Evolutionary conservation across 2,329 filamentous ascomycete species (phyloP), one percentile per base, ranked within the genome.

Genomic region (Penicillium griseofulvum): DNA sequence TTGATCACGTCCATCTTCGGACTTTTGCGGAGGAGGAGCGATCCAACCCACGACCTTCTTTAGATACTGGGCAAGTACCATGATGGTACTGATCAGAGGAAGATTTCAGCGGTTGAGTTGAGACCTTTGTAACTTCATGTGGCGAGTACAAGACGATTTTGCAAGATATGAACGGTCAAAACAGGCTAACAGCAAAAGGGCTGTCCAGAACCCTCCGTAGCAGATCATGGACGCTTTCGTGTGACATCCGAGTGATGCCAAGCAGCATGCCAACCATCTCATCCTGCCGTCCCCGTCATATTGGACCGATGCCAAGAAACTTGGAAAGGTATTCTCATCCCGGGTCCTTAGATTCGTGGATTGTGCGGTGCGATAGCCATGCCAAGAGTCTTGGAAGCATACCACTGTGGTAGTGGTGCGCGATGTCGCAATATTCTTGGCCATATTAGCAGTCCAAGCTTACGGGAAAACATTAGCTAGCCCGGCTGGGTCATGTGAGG

Each of bases 1-100:
- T 60, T 82, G 78, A 67, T 83, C 81, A 52, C 76, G 73, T 4
- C 74, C 75, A 64, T 78, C 75, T 26, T 71, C 73, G 2, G 73
- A 65, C 65, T 76, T 54, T 56, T 57, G 60, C 16, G 67, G 63
- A 11, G 64, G 60, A 16, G 74, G 73, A 17, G 71, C 71, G 12
- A 76, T 52, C 62, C 67, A 74, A 33, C 41, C 48, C 17, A 62
- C 68, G 3, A 66, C 50, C 49, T 62, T 65, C 26, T 54, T 64
- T 14, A 63, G 28, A 45, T 57, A 57, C 14, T n/a, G 45, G 6
- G 28, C 39, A n/a, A 55, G 26, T 26, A 51, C 38, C 52, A 57
- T 55, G 16, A 17, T 55, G 38, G 17, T 34, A 38, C 33, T 26
- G 42, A 24, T 52, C 16, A 37, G 28, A 31, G 16, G 34, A 26